phyloP scores from a whole-genome alignment of 2,329 filamentous ascomycete species.

The Hirsutella minnesotensis region DNA sequence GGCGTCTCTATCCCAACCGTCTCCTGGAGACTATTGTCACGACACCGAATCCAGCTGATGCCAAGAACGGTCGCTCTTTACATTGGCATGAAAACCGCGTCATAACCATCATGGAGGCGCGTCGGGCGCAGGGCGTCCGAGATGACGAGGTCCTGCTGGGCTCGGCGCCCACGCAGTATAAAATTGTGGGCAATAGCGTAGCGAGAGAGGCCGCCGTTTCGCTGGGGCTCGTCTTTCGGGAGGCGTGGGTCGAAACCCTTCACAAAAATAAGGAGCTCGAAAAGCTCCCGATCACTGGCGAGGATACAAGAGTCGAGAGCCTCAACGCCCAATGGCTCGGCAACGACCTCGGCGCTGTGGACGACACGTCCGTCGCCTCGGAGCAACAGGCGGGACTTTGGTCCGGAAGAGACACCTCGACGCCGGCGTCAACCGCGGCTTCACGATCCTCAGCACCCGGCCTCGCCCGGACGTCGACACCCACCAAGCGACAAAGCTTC shows the following conservation, averaged over 20 bases:
- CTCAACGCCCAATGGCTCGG: neutral
- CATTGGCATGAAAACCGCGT: conserved; percentile 57
- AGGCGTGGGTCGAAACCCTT: conserved; percentile 30
- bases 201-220: conserved; percentile 55
- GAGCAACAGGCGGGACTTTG: neutral
- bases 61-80: conserved; percentile 39
- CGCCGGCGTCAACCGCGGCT: neutral
- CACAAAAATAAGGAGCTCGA: neutral
- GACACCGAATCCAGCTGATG: conserved; percentile 33
- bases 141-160: conserved; percentile 63
- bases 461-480: neutral
- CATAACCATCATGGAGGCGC: conserved; percentile 53
- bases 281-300: neutral
- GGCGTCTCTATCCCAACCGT: conserved; percentile 35
- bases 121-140: conserved; percentile 57
- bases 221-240: conserved; percentile 50
- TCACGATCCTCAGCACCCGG: neutral
- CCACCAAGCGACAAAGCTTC: neutral
- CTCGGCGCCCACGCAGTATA: conserved; percentile 39
- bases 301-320: neutral
- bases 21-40: conserved; percentile 57
- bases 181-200: conserved; percentile 67
- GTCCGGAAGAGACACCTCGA: neutral
- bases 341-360: neutral
- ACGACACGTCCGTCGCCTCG: neutral